Conservation (phyloP, 73 alveolate genomes). For the Tetrahymena thermophila region DNA sequence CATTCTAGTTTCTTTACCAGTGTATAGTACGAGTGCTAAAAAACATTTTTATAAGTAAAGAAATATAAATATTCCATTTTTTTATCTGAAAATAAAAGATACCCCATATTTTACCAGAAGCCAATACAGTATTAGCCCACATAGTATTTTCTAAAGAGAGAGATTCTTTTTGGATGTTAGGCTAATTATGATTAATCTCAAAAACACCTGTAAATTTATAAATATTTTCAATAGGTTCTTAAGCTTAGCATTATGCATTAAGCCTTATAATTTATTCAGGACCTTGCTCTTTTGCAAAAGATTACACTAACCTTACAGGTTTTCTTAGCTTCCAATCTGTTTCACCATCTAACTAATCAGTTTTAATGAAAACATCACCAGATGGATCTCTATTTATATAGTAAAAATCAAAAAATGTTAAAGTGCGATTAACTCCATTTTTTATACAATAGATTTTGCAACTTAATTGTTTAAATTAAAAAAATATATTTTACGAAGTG, state of each 20-base stretch:
- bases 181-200: not conserved
- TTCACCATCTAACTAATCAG: conserved; percentile 97
- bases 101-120: conserved; percentile 61
- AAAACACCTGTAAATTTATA: conserved; percentile 68
- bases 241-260: not conserved
- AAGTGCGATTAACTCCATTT: not conserved
- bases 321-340: conserved; percentile 97
- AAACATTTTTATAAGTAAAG: conserved; percentile 14
- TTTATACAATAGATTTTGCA: not conserved
- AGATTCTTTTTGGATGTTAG: conserved; percentile 26
- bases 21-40: conserved; percentile 64
- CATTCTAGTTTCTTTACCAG: conserved; percentile 93
- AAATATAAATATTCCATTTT: not conserved
- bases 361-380: conserved; percentile 78
- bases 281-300: conserved; percentile 36
- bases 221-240: conserved; percentile 66
- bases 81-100: not conserved
- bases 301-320: conserved; percentile 58
- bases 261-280: conserved; percentile 42
- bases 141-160: conserved; percentile 76
- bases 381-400: not conserved
- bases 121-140: conserved; percentile 91
- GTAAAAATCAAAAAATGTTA: not conserved
- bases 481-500: conserved; percentile 56
- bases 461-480: too few relatives aligned